Evolutionary conservation across 2,329 filamentous ascomycete genomes (phyloP).

Genomic region (Penicillium decumbens): DNA sequence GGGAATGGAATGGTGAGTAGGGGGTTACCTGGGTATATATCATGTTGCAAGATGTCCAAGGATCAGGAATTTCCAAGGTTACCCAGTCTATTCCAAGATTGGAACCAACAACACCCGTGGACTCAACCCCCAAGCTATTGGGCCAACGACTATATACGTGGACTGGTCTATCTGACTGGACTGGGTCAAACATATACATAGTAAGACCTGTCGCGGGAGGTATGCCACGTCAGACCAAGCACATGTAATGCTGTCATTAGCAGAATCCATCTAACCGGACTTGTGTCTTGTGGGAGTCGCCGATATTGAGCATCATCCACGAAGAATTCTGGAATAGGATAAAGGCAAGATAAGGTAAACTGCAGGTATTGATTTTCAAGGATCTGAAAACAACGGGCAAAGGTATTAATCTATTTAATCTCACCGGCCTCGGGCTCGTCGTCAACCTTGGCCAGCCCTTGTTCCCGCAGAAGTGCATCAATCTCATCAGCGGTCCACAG

Average conservation of each 20-base stretch:
- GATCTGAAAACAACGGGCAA: constrained; percentile 20
- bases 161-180: constrained; percentile 21
- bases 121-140: constrained; percentile 9
- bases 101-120: constrained; percentile 7
- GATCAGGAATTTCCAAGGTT: constrained; percentile 7
- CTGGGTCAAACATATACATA: constrained; percentile 17
- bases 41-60: background rate
- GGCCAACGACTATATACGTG: constrained; percentile 31
- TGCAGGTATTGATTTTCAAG: constrained; percentile 29
- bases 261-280: constrained; percentile 3
- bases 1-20: background rate
- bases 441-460: constrained; percentile 79
- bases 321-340: background rate
- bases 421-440: constrained; percentile 62
- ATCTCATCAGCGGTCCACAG: constrained; percentile 98
- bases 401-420: constrained; percentile 34
- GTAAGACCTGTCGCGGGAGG: constrained; percentile 22
- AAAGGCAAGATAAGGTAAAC: constrained; percentile 8
- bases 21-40: constrained; percentile 12
- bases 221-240: constrained; percentile 34
- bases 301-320: background rate
- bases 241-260: constrained; percentile 25
- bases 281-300: background rate
- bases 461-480: constrained; percentile 85
- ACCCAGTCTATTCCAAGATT: too few species aligned